These are phyloP conservation scores for Paramecium sonneborni DNA, from an alignment of 73 alveolate species.

Conservation along the genomic window DNA sequence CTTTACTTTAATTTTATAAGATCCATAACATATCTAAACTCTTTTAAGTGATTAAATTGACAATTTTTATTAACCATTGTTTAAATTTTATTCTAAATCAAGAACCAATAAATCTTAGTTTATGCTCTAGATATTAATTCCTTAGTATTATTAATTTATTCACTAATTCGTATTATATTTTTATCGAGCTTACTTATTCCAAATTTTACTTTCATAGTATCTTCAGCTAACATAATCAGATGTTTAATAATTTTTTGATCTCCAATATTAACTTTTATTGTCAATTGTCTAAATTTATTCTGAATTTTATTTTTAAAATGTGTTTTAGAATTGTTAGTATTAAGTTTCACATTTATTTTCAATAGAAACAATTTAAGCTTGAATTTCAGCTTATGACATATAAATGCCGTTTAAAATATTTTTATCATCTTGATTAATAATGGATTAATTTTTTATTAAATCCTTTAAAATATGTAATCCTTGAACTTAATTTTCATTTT, in stretches of 20 bases:
- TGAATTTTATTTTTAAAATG: too few relatives aligned
- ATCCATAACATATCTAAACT: conserved; percentile 17
- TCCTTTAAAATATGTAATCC: not conserved
- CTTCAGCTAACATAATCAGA: not conserved
- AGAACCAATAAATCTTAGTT: conserved; percentile 24
- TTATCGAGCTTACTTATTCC: too few relatives aligned
- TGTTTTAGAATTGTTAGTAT: not conserved
- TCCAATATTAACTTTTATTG: not conserved
- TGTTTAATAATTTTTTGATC: not conserved
- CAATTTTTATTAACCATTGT: not conserved
- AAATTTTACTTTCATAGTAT: not conserved
- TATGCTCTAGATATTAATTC: not conserved
- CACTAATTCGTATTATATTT: too few relatives aligned
- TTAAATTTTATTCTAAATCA: not conserved
- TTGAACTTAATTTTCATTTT: not conserved
- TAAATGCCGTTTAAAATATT: conserved; percentile 16
- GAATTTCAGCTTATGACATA: not conserved
- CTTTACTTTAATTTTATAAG: not conserved
- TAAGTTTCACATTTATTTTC: not conserved
- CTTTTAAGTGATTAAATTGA: not conserved
- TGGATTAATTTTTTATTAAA: not conserved
- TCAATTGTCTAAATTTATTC: conserved; percentile 25
- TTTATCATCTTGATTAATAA: conserved; percentile 6
- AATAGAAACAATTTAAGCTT: not conserved
- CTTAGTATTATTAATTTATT: too few relatives aligned